Evolutionary conservation across 495 filamentous ascomycete genomes (phyloP).

Genomic region (Trichoderma asperelloides): DNA sequence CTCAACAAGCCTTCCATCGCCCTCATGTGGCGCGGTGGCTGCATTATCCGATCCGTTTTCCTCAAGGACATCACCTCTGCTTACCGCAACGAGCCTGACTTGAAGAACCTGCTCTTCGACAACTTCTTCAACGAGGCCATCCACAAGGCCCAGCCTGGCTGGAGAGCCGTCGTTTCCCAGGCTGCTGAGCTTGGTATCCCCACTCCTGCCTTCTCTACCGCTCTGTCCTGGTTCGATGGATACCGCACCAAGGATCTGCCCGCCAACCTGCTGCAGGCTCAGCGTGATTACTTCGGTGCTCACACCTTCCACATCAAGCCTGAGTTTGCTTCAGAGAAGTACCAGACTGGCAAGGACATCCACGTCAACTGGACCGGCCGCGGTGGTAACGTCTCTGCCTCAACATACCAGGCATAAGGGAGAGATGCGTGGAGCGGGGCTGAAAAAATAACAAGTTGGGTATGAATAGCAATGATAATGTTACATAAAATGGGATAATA

Average conservation of each 20-base stretch:
- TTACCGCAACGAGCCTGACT: slow-evolving; percentile 87
- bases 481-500: slow-evolving; percentile 1
- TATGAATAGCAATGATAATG: slow-evolving; percentile 7
- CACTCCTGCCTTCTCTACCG: slow-evolving; percentile 90
- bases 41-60: slow-evolving; percentile 99
- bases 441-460: slow-evolving; percentile 7
- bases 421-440: slow-evolving; percentile 7
- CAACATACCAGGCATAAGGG: slow-evolving; percentile 88
- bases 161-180: slow-evolving; percentile 91
- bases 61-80: slow-evolving; percentile 97
- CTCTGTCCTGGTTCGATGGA: slow-evolving; percentile 94
- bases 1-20: slow-evolving; percentile 99
- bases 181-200: slow-evolving; percentile 89
- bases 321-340: slow-evolving; percentile 71
- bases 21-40: slow-evolving; percentile 99
- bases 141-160: slow-evolving; percentile 88
- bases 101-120: slow-evolving; percentile 96
- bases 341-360: slow-evolving; percentile 79
- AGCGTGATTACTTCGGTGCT: slow-evolving; percentile 98
- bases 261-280: slow-evolving; percentile 95
- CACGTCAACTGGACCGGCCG: slow-evolving; percentile 99
- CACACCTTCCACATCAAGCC: slow-evolving; percentile 99
- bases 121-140: slow-evolving; percentile 99
- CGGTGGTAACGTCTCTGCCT: slow-evolving; percentile 92
- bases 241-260: slow-evolving; percentile 92